phyloP scores from a whole-genome alignment of 306 rosid genomes.

The Aeschynomene evenia region DNA sequence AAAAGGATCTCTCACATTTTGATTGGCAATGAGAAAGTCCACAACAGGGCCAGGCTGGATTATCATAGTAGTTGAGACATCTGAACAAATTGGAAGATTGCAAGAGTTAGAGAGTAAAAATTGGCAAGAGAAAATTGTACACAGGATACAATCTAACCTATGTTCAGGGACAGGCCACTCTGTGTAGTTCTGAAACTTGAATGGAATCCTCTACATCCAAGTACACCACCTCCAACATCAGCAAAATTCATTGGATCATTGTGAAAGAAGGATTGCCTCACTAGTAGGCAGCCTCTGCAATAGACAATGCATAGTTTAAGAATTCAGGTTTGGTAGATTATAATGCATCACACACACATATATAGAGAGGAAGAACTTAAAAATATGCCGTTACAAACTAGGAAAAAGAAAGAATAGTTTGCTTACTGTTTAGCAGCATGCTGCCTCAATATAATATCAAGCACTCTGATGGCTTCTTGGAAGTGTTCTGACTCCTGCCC shows the following conservation, averaged over 20 bases:
- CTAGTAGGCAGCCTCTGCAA: slow-evolving; percentile 91
- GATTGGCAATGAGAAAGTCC: slow-evolving; percentile 80
- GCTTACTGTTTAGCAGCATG: slow-evolving; percentile 92
- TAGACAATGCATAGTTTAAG: neutral
- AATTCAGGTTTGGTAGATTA: neutral
- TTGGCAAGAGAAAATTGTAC: neutral
- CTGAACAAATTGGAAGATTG: slow-evolving; percentile 35
- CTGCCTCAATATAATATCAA: slow-evolving; percentile 84
- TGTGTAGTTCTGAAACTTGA: slow-evolving; percentile 92
- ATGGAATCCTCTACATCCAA: slow-evolving; percentile 92
- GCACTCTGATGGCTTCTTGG: slow-evolving; percentile 86
- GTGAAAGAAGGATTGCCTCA: slow-evolving; percentile 84
- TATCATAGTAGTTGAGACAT: slow-evolving; percentile 95
- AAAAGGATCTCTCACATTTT: slow-evolving; percentile 78
- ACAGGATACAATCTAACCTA: slow-evolving; percentile 45
- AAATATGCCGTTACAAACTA: neutral
- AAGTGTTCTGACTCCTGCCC: slow-evolving; percentile 92
- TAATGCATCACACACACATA: neutral
- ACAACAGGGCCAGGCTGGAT: slow-evolving; percentile 91
- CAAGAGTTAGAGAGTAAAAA: slow-evolving; percentile 6
- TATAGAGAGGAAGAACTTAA: neutral
- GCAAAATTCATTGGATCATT: slow-evolving; percentile 70
- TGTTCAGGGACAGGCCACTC: slow-evolving; percentile 84
- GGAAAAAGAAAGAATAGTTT: neutral
- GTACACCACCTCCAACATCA: slow-evolving; percentile 93